Evolutionary conservation across 352 stramenopile species (phyloP).

Genomic region (Phytophthora crassamura): DNA sequence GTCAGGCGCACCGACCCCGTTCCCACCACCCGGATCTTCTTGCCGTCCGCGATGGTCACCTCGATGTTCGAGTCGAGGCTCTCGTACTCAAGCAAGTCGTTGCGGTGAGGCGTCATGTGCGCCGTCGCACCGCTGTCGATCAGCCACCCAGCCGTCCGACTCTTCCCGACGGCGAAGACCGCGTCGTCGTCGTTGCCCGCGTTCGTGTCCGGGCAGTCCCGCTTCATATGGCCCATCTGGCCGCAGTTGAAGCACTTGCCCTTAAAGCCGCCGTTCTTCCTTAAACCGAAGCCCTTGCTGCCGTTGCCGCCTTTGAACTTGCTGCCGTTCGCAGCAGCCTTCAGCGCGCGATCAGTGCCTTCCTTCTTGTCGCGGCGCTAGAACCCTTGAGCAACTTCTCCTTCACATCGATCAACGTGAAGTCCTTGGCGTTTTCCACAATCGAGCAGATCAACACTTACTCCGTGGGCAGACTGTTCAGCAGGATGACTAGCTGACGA

Average conservation of each 20-base stretch:
- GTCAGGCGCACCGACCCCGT: too few relatives aligned
- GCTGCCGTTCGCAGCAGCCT: not conserved
- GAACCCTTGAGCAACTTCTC: conserved; percentile 36
- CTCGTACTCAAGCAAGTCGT: too few relatives aligned
- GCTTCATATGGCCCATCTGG: conserved; percentile 22
- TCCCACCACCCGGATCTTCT: too few relatives aligned
- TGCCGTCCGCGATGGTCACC: too few relatives aligned
- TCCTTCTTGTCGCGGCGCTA: conserved; percentile 26
- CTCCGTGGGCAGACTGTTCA: not conserved
- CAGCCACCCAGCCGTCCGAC: not conserved
- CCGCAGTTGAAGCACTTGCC: conserved; percentile 22
- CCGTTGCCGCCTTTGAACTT: conserved; percentile 3
- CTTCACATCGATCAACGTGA: conserved; percentile 31
- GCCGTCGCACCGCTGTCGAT: too few relatives aligned
- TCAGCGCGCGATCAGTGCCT: not conserved
- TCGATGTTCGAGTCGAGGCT: too few relatives aligned
- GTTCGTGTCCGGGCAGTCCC: conserved; percentile 7
- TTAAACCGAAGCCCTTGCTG: not conserved
- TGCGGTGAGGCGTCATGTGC: too few relatives aligned
- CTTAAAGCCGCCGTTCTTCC: conserved; percentile 4
- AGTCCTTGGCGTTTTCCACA: conserved; percentile 23
- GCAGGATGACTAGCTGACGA: too few relatives aligned
- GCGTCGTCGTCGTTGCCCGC: not conserved
- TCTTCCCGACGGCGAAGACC: conserved; percentile 4
- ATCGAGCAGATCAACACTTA: conserved; percentile 17